Evolutionary conservation across 805 yeast species (phyloP), one percentile per base, ranked within the genome.

Genomic region (Starmerella davenportii): DNA sequence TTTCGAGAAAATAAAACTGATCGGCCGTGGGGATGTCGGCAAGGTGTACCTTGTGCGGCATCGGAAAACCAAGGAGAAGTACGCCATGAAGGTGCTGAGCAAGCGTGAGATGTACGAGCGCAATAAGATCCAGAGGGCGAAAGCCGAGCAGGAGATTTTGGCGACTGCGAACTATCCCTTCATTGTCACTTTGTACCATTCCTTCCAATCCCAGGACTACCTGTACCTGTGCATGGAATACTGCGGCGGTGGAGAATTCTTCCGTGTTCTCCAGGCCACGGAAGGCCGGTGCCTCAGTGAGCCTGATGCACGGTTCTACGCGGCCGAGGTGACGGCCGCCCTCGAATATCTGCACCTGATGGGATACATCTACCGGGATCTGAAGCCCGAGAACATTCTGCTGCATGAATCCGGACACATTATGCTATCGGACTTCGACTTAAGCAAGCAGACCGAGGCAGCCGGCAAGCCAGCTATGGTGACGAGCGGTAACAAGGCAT

Each of bases 211-310:
- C 3, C 90, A 81, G 43, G 95, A 85, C 50, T 74, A 79, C 53
- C 60, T 90, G 9, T 90, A 84, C 50, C 68, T 90, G 30, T 90
- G 99, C 59, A 87, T 92, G 94, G 99, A 90, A 56, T 90, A 87
- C 53, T 90, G 99, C 54, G 82, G 90, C 84, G 99, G 99, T 23
- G 99, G 99, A 34, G 98, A 92, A 60, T 90, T 90, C 52, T 90
- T 90, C 64, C 65, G 96, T 43, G 98, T 96, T 0, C 61, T 90
- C 38, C 98, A 90, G 59, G 84, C 95, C 0, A 67, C 95, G 43
- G 76, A 74, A 44, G 72, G 82, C 39, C 81, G 84, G 54, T 79
- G 93, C 47, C 76, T 90, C 13, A 63, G 72, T 17, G 99, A 90
- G 57, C 70, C 64, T 21, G 96, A 85, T 56, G 96, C 98, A 2